Conservation (phyloP, 805 yeast species). For the Kuraishia hungarica region DNA sequence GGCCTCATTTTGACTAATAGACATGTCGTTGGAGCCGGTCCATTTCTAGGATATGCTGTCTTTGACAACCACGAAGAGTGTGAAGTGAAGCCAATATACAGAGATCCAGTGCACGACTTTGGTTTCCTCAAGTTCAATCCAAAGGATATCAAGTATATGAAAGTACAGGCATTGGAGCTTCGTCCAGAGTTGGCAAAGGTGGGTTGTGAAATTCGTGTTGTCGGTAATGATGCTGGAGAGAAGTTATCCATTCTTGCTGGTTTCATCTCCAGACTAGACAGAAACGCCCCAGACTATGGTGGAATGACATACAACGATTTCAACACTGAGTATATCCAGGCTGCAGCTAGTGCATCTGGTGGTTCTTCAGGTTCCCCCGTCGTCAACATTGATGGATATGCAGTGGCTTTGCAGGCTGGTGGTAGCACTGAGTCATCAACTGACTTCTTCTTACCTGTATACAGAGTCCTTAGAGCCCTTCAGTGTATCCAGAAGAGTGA, state of each 20-base stretch:
- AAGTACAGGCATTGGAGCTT: conserved; percentile 54
- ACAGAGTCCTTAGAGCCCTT: conserved; percentile 76
- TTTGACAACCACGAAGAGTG: conserved; percentile 94
- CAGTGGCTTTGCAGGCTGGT: conserved; percentile 91
- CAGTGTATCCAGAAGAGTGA: conserved; percentile 51
- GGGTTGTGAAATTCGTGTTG: conserved; percentile 91
- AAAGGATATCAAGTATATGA: conserved; percentile 59
- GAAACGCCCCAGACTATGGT: conserved; percentile 94
- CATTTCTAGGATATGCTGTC: conserved; percentile 84
- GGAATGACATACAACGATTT: conserved; percentile 82
- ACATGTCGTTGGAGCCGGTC: conserved; percentile 95
- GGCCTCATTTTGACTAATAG: conserved; percentile 88
- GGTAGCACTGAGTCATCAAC: conserved; percentile 89
- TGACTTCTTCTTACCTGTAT: conserved; percentile 83
- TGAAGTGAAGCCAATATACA: conserved; percentile 73
- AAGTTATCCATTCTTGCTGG: conserved; percentile 85
- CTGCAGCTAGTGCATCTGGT: conserved; percentile 93
- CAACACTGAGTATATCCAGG: conserved; percentile 90
- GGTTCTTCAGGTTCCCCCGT: conserved; percentile 97
- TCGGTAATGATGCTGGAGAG: conserved; percentile 96
- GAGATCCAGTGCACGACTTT: conserved; percentile 95
- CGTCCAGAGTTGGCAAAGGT: conserved; percentile 80
- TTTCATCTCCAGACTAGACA: conserved; percentile 73
- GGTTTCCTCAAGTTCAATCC: conserved; percentile 84
- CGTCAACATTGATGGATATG: conserved; percentile 80